These are phyloP conservation scores for Fraxinus sp. DNA, from an alignment of 305 asterid species.

Conservation along the genomic window DNA sequence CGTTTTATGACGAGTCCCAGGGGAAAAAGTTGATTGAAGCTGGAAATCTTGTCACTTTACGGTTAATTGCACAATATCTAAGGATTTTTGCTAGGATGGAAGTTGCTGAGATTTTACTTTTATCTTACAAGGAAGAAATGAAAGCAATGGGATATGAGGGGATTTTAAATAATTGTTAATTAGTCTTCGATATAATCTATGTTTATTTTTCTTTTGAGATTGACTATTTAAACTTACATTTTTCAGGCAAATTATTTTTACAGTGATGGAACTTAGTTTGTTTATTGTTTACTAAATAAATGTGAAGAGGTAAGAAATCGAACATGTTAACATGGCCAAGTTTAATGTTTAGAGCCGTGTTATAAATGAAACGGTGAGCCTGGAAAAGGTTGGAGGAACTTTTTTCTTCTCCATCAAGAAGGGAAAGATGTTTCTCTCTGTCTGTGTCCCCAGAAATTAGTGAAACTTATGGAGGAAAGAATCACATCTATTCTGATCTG, in stretches of 20 bases:
- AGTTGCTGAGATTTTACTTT: slow-evolving; percentile 15
- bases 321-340: not conserved
- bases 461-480: not conserved
- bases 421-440: not conserved
- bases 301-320: not conserved
- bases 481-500: not conserved
- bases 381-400: not conserved
- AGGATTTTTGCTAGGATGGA: not conserved
- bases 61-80: not conserved
- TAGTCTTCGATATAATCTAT: not conserved
- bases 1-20: not conserved
- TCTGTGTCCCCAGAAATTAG: not conserved
- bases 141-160: not conserved
- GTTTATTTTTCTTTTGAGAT: not conserved
- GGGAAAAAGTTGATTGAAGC: not conserved
- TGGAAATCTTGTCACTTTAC: not conserved
- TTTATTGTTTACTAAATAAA: not conserved
- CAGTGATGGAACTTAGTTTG: not conserved
- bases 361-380: not conserved
- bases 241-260: not conserved
- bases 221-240: not conserved
- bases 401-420: not conserved
- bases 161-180: not conserved
- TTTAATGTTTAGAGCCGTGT: not conserved
- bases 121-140: not conserved